Conservation (phyloP, 1,139 yeast species). For the Meyerozyma smithsonii region DNA sequence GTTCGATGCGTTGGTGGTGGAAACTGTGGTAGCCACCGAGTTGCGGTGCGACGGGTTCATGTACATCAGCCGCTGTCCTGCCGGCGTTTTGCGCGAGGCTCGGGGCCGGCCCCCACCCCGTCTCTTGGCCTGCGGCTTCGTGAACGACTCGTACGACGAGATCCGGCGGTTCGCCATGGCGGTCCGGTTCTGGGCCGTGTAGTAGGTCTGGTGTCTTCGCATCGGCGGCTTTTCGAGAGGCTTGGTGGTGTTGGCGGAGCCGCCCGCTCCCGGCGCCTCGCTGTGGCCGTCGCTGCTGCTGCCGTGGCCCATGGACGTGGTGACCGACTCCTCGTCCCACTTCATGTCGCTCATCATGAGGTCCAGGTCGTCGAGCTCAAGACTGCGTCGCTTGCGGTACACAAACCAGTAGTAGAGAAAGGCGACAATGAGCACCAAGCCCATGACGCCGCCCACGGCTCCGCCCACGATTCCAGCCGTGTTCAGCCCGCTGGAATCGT, state of each 20-base stretch:
- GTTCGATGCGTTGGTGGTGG: conserved; percentile 75
- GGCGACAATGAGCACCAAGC: conserved; percentile 30
- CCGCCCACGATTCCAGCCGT: conserved; percentile 66
- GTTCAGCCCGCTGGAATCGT: conserved; percentile 7
- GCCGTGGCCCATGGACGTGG: conserved; percentile 14
- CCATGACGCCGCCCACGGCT: conserved; percentile 43
- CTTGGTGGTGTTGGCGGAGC: conserved; percentile 2
- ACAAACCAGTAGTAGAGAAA: conserved; percentile 26
- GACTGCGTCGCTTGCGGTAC: conserved; percentile 17
- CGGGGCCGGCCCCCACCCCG: conserved; percentile 14
- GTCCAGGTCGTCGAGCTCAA: conserved; percentile 14
- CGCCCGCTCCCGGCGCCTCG: conserved; percentile 6
- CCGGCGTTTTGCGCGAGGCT: conserved; percentile 9
- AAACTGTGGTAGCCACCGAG: conserved; percentile 55
- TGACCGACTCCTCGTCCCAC: conserved; percentile 5
- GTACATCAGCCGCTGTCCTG: conserved; percentile 14
- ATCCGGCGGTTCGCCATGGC: conserved; percentile 23
- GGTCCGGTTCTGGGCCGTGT: conserved; percentile 2
- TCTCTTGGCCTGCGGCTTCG: conserved; percentile 29
- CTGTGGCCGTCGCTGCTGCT: conserved; percentile 10
- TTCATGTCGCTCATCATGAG: conserved; percentile 12
- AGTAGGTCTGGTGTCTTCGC: conserved; percentile 5
- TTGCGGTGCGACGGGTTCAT: conserved; percentile 28
- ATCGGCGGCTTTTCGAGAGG: conserved; percentile 9
- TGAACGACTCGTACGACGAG: conserved; percentile 44